Evolutionary conservation across 2,329 filamentous ascomycete genomes (phyloP).

Genomic region (Fusarium multiceps): DNA sequence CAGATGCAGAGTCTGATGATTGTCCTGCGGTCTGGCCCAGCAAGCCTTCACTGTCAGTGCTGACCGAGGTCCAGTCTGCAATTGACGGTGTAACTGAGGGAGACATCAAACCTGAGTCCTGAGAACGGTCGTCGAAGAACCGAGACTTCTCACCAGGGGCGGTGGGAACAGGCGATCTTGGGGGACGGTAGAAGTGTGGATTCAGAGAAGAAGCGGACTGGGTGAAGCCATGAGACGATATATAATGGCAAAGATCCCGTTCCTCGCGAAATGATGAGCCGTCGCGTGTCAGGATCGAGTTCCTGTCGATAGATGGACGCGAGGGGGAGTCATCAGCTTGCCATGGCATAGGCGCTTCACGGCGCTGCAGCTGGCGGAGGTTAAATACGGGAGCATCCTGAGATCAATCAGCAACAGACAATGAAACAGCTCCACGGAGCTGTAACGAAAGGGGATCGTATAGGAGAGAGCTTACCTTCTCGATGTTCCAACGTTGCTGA

Average conservation of each 20-base stretch:
- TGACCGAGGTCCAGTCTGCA: accelerated
- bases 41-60: background rate
- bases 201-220: background rate
- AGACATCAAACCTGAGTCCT: background rate
- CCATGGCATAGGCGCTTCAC: background rate
- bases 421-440: accelerated
- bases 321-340: background rate
- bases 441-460: accelerated
- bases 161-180: background rate
- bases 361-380: background rate
- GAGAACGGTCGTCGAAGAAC: background rate
- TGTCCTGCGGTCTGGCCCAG: background rate
- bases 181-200: background rate
- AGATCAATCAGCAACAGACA: background rate
- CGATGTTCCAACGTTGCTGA: background rate
- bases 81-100: accelerated
- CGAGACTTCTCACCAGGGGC: background rate
- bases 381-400: background rate
- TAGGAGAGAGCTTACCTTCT: background rate
- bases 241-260: background rate
- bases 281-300: background rate
- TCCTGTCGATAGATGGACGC: background rate
- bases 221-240: background rate
- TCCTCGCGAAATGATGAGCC: background rate
- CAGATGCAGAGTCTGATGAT: background rate